phyloP scores from a whole-genome alignment of 2,329 filamentous ascomycete species.

The Sarocladiaceae sp. region DNA sequence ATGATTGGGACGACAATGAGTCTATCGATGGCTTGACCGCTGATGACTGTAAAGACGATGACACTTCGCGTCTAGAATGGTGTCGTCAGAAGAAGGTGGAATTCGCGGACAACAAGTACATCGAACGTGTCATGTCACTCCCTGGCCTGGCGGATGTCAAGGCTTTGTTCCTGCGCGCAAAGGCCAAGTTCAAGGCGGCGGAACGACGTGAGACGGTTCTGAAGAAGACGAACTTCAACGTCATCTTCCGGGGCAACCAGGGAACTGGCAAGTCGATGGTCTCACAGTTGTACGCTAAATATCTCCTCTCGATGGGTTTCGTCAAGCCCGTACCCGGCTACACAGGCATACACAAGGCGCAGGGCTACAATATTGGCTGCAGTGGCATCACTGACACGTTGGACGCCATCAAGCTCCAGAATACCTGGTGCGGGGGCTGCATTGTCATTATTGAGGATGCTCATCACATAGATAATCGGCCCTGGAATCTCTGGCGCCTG shows the following conservation, averaged over 20 bases:
- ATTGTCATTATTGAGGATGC: slow-evolving; percentile 24
- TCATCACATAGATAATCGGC: slow-evolving; percentile 22
- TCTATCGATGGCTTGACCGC: slow-evolving; percentile 24
- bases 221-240: slow-evolving; percentile 34
- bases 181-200: slow-evolving; percentile 44
- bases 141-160: slow-evolving; percentile 62
- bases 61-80: slow-evolving; percentile 34
- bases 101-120: slow-evolving; percentile 42
- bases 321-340: slow-evolving; percentile 36
- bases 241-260: slow-evolving; percentile 24
- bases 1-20: slow-evolving; percentile 20
- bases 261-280: slow-evolving; percentile 54
- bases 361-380: slow-evolving; percentile 21
- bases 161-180: slow-evolving; percentile 42
- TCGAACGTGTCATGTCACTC: slow-evolving; percentile 59
- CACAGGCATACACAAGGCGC: slow-evolving; percentile 26
- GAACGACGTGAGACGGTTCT: slow-evolving; percentile 43
- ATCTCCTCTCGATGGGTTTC: slow-evolving; percentile 29
- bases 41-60: slow-evolving; percentile 31
- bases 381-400: slow-evolving; percentile 28
- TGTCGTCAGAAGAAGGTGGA: slow-evolving; percentile 39
- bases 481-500: slow-evolving; percentile 24
- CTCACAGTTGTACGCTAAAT: slow-evolving; percentile 52
- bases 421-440: slow-evolving; percentile 22
- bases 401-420: slow-evolving; percentile 28